These are phyloP conservation scores for Stellera chamaejasme DNA, from an alignment of 345 rosid species.

Conservation along the genomic window DNA sequence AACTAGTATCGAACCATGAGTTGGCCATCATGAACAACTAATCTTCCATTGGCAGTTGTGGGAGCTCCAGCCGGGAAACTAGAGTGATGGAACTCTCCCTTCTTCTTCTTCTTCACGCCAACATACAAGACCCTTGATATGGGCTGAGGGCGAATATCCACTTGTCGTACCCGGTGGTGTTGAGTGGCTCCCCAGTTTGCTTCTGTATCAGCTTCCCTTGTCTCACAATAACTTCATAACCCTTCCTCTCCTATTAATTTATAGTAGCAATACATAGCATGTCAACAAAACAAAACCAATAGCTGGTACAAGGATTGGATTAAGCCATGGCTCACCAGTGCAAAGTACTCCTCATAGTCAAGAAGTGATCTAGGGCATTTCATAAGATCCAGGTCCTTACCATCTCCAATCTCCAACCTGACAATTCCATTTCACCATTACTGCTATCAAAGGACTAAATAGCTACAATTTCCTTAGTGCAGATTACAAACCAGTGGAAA, in stretches of 20 bases:
- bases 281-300: background rate
- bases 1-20: background rate
- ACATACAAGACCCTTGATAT: background rate
- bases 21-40: background rate
- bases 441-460: too few relatives aligned
- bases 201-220: background rate
- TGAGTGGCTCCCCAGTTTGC: background rate
- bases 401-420: conserved; percentile 9
- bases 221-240: background rate
- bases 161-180: background rate
- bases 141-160: conserved; percentile 6
- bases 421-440: too few relatives aligned
- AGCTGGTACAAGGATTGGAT: background rate
- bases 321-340: background rate
- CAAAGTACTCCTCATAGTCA: background rate
- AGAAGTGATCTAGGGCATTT: background rate
- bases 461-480: too few relatives aligned
- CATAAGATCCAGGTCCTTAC: conserved; percentile 2
- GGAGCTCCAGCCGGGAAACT: conserved; percentile 1
- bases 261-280: background rate
- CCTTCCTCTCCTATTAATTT: background rate
- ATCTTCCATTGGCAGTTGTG: background rate
- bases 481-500: too few relatives aligned
- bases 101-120: background rate
- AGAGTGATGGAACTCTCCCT: conserved; percentile 1